Conservation (phyloP, 2,329 filamentous ascomycete species). For the Xylaria sp. region DNA sequence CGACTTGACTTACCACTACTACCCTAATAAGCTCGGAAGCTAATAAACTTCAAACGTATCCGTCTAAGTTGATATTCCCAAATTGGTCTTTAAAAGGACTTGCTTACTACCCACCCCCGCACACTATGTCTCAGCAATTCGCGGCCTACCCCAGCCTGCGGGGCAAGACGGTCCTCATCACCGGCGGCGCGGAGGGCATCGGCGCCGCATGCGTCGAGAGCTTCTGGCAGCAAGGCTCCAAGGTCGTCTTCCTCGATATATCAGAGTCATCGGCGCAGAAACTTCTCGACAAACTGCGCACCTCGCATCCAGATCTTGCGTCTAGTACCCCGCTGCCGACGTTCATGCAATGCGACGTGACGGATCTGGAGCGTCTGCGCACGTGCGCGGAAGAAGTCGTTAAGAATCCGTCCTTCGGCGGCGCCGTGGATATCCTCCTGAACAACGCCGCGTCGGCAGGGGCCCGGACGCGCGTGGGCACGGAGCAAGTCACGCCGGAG, state of each 20-base stretch:
- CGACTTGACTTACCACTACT: too few relatives aligned
- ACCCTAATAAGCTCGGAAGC: too few relatives aligned
- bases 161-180: conserved; percentile 50
- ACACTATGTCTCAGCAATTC: conserved; percentile 29
- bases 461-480: conserved; percentile 38
- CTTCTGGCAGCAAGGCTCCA: conserved; percentile 52
- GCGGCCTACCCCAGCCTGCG: conserved; percentile 51
- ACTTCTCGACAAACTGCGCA: conserved; percentile 39
- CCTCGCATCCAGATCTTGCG: conserved; percentile 27
- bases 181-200: conserved; percentile 55
- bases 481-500: conserved; percentile 46
- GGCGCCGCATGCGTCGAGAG: conserved; percentile 51
- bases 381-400: conserved; percentile 44
- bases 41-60: too few relatives aligned
- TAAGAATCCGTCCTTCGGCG: conserved; percentile 34
- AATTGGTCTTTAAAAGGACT: too few relatives aligned
- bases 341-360: conserved; percentile 52
- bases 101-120: not conserved
- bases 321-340: conserved; percentile 36
- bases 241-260: conserved; percentile 53
- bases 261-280: conserved; percentile 40
- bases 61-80: too few relatives aligned
- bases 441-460: conserved; percentile 46
- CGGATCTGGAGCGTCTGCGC: conserved; percentile 44
- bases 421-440: conserved; percentile 43